A percentile compares a stretch with the other conserved stretches of the same genome.
phyloP scores from a whole-genome alignment of 2,329 filamentous ascomycete species.

The Epichloe festucae region DNA sequence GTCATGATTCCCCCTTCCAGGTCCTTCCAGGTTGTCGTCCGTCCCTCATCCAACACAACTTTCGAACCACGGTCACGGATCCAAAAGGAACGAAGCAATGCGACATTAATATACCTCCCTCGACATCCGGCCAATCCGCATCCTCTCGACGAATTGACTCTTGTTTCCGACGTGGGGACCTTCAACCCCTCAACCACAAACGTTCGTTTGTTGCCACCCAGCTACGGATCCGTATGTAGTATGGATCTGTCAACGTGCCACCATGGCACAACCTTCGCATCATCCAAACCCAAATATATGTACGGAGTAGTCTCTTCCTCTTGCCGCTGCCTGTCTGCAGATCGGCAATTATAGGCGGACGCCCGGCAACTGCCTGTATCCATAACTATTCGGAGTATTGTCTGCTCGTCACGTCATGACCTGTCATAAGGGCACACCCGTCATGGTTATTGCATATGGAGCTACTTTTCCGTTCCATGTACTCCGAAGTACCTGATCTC shows the following conservation, averaged over 20 bases:
- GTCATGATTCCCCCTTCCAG: no score
- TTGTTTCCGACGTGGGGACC: background rate
- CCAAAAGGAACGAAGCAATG: no score
- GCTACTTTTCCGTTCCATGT: no score
- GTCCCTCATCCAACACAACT: background rate
- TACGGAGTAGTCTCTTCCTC: background rate
- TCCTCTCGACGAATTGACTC: background rate
- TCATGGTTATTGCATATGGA: no score
- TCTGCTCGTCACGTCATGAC: conserved; percentile 4
- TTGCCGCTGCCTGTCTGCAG: background rate
- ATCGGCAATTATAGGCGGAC: background rate
- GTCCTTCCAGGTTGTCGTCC: background rate
- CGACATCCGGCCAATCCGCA: no score
- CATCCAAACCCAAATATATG: background rate
- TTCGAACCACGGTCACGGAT: no score
- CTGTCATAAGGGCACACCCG: background rate
- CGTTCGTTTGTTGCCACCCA: background rate
- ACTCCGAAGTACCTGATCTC: no score
- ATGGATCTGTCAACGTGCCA: no score
- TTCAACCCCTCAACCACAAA: background rate
- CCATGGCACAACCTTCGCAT: conserved; percentile 1
- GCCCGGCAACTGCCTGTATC: background rate
- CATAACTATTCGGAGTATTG: background rate
- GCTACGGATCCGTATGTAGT: no score
- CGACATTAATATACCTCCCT: no score